Base-by-base conservation (phyloP, 805 yeast genomes). In the Metschnikowia dekortorum region DNA sequence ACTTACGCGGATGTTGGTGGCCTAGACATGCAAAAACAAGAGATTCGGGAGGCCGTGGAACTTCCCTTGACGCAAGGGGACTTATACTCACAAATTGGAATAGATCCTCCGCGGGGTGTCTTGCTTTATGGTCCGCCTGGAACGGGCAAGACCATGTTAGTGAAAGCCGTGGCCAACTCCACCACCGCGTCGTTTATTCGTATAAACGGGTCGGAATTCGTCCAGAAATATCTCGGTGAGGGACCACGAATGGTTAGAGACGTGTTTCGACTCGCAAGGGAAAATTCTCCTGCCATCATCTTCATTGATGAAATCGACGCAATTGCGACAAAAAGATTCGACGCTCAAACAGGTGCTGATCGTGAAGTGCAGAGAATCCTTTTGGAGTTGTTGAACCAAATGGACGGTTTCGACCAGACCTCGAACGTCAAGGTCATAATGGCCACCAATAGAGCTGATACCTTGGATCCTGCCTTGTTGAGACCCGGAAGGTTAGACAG, bases 231-330 rank as follows among this genome's bases (percentile, higher is more conserved):
- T 69, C 79, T 94, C 49, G 99, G 99, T 68, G 99, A 94, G 75
- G 99, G 99, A 63, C 98, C 99, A 53, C 82, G 99, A 75, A 94
- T 94, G 98, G 99, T 94, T 34, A 85, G 99, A 69, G 99, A 94
- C 68, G 98, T 94, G 34, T 94, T 94, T 75, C 79, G 98, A 65
- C 80, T 94, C 55, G 99, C 99, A 7, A 82, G 98, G 65, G 99
- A 94, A 67, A 94, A 94, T 71, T 84, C 97, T 0, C 99, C 99
- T 6, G 83, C 97, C 8, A 94, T 94, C 64, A 94, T 94, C 54
- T 94, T 94, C 71, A 94, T 94, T 60, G 99, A 94, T 75, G 99
- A 94, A 75, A 91, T 94, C 62, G 99, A 94, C 73, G 97, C 99
- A 33, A 94, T 94, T 69, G 99, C 99, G 49, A 94, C 99, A 38